These are phyloP conservation scores for Mortierella antarctica DNA, from an alignment of 192 early-diverging fungal genomes.

Conservation along the genomic window DNA sequence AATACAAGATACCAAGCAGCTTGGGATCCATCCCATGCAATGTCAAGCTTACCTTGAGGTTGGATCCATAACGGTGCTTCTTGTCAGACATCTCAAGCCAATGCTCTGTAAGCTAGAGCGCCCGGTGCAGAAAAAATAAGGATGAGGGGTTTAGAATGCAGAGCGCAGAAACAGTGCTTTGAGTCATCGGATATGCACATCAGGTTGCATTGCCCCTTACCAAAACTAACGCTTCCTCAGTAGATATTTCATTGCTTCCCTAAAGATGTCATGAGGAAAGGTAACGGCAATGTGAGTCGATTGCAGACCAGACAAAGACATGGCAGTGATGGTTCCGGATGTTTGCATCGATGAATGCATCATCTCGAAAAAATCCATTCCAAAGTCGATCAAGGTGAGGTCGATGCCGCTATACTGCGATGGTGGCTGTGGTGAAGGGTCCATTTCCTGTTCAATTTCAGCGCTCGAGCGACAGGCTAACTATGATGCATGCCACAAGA, in stretches of 20 bases:
- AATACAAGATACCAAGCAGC: background rate
- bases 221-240: conserved; percentile 35
- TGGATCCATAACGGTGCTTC: conserved; percentile 56
- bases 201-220: conserved; percentile 4
- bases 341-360: too few species aligned
- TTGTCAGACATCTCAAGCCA: conserved; percentile 56
- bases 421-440: too few species aligned
- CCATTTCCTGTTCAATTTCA: too few species aligned
- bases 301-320: background rate
- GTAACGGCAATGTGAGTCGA: too few species aligned
- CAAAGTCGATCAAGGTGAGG: too few species aligned
- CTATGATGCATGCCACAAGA: background rate
- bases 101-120: conserved; percentile 49
- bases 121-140: conserved; percentile 3
- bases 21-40: background rate
- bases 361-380: too few species aligned
- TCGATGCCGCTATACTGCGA: too few species aligned
- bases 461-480: too few species aligned
- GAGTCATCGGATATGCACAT: background rate
- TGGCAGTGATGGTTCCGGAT: too few species aligned
- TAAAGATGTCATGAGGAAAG: background rate
- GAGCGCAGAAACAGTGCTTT: background rate
- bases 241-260: conserved; percentile 18
- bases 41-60: conserved; percentile 43
- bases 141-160: background rate